phyloP scores from a whole-genome alignment of 1,284 basidiomycete genomes.

The Ustilago crameri region DNA sequence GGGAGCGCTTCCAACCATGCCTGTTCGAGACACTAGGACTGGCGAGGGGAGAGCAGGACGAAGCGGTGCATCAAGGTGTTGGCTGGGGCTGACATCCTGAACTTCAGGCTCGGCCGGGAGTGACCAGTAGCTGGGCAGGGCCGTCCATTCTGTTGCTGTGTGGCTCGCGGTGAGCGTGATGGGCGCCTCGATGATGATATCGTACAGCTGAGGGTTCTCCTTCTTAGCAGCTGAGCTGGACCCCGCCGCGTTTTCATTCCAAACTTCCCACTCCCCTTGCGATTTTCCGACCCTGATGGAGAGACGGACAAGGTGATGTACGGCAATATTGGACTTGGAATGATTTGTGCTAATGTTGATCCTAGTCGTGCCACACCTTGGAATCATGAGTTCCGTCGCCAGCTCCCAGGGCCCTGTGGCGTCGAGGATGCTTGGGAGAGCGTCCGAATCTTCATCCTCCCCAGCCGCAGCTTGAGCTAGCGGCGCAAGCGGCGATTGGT shows the following conservation, averaged over 20 bases:
- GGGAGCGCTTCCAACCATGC: constrained; percentile 16
- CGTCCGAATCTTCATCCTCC: constrained; percentile 51
- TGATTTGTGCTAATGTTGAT: constrained; percentile 87
- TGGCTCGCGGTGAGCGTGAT: constrained; percentile 71
- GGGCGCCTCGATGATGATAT: constrained; percentile 88
- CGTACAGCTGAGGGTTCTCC: constrained; percentile 71
- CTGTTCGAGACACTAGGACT: constrained; percentile 24
- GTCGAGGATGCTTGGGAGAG: constrained; percentile 69
- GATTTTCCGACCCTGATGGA: constrained; percentile 81
- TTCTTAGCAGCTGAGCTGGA: constrained; percentile 15
- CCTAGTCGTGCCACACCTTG: constrained; percentile 66
- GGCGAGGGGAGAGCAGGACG: constrained; percentile 36
- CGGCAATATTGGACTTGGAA: constrained; percentile 80
- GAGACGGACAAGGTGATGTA: constrained; percentile 84
- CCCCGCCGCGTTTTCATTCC: constrained; percentile 2
- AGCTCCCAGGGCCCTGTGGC: constrained; percentile 73
- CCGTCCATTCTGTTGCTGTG: constrained; percentile 62
- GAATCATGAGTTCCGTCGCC: constrained; percentile 64
- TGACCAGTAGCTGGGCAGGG: constrained; percentile 61
- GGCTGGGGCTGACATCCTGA: constrained; percentile 5
- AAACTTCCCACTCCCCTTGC: constrained; percentile 25
- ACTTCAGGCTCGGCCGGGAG: constrained; percentile 35
- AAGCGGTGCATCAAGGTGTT: constrained; percentile 13
- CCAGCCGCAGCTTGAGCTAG: constrained; percentile 52
- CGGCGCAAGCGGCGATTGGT: constrained; percentile 70